Evolutionary conservation across 257 asterid species (phyloP).

Genomic region (Solanum tacnaense): DNA sequence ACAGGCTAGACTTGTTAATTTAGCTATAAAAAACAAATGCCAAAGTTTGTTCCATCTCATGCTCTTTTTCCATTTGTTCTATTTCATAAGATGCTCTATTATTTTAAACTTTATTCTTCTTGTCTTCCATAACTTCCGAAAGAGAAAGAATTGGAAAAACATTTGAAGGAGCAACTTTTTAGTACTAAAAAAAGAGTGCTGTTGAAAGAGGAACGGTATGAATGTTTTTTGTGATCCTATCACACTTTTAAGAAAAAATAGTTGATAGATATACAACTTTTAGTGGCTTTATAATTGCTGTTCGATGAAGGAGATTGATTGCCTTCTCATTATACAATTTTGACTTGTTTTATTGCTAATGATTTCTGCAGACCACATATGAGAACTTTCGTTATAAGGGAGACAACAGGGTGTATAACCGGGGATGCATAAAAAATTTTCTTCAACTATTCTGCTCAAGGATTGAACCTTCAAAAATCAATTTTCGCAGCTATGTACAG

Average conservation of each 20-base stretch:
- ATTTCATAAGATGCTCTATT: neutral
- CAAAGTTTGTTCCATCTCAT: neutral
- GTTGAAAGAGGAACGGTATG: neutral
- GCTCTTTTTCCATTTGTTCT: neutral
- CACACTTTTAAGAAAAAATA: neutral
- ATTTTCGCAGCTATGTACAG: conserved; percentile 16
- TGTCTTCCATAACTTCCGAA: neutral
- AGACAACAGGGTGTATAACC: conserved; percentile 20
- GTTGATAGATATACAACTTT: neutral
- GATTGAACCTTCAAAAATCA: conserved; percentile 16
- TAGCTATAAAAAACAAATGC: neutral
- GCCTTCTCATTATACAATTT: neutral
- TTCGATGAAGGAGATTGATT: neutral
- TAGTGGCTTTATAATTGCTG: neutral
- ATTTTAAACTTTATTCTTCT: neutral
- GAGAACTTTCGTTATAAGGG: conserved; percentile 46
- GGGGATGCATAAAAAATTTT: conserved; percentile 21
- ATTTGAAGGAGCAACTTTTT: neutral
- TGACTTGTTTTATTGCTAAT: neutral
- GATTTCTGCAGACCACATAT: conserved; percentile 46
- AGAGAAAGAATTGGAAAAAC: neutral
- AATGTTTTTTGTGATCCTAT: neutral
- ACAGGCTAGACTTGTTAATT: neutral
- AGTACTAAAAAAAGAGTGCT: neutral
- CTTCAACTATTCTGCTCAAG: conserved; percentile 29